Percentiles rank a stretch among this genome's conserved stretches.
Evolutionary conservation across 192 early-diverging fungal species (phyloP).

Genomic region (Podila verticillata): DNA sequence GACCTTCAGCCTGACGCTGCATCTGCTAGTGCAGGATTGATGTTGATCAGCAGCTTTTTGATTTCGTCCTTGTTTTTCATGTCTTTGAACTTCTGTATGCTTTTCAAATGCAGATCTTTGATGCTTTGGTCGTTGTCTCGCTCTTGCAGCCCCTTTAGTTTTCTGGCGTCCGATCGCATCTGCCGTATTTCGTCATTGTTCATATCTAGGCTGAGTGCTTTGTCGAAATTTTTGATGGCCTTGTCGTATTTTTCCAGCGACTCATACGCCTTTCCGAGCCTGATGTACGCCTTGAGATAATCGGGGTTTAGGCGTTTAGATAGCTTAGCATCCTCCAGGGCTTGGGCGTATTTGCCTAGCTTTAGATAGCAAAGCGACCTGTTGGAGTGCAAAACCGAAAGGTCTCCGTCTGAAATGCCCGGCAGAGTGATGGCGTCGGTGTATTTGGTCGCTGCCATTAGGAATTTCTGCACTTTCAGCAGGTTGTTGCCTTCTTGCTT

Average conservation of each 20-base stretch:
- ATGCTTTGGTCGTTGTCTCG: constrained; percentile 33
- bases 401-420: constrained; percentile 29
- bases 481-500: constrained; percentile 34
- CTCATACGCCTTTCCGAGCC: constrained; percentile 38
- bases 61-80: constrained; percentile 25
- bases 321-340: constrained; percentile 35
- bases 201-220: constrained; percentile 41
- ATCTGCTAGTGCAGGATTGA: constrained; percentile 65
- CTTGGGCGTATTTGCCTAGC: constrained; percentile 28
- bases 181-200: constrained; percentile 40
- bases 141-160: constrained; percentile 36
- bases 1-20: constrained; percentile 80
- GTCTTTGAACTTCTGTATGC: constrained; percentile 26
- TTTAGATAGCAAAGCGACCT: constrained; percentile 36
- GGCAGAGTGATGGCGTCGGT: constrained; percentile 45
- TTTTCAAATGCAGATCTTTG: constrained; percentile 36
- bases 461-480: constrained; percentile 26
- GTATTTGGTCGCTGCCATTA: constrained; percentile 32
- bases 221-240: constrained; percentile 41
- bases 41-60: constrained; percentile 18
- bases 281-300: constrained; percentile 40
- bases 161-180: constrained; percentile 35
- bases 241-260: constrained; percentile 41
- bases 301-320: constrained; percentile 43
- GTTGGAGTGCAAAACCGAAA: constrained; percentile 41